A percentile compares a stretch with the other conserved stretches of the same genome.
Evolutionary conservation across 257 asterid species (phyloP).

Genomic region (Coffea canephora): DNA sequence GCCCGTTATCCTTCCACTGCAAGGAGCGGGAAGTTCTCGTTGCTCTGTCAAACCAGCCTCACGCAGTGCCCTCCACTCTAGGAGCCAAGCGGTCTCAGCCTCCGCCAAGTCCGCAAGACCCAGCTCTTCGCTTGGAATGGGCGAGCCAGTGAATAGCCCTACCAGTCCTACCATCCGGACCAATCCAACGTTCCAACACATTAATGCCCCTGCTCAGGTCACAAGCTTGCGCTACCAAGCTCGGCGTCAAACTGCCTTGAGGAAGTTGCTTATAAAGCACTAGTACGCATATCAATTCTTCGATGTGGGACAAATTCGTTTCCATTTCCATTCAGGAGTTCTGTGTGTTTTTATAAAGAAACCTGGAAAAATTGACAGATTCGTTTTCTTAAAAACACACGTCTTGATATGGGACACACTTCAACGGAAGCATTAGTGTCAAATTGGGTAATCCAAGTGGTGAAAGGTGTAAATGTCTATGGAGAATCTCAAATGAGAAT

Average conservation of each 20-base stretch:
- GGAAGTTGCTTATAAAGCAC: not conserved
- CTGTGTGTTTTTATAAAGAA: too few species aligned
- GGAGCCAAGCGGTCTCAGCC: not conserved
- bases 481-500: too few species aligned
- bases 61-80: not conserved
- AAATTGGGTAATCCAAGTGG: too few species aligned
- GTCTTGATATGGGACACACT: too few species aligned
- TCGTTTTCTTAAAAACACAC: too few species aligned
- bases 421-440: too few species aligned
- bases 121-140: too few species aligned
- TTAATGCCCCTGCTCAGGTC: not conserved
- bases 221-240: not conserved
- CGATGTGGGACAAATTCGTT: too few species aligned
- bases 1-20: conserved; percentile 13
- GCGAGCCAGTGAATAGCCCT: not conserved
- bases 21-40: conserved; percentile 1
- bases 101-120: not conserved
- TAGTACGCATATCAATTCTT: not conserved
- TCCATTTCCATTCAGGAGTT: too few species aligned
- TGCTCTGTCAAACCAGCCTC: not conserved
- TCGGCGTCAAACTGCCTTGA: rapidly evolving
- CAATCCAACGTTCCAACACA: not conserved
- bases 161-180: not conserved
- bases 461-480: too few species aligned
- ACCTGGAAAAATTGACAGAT: too few species aligned